A percentile compares a stretch with the other conserved stretches of the same genome.
Conservation (phyloP, 495 filamentous ascomycete genomes). For the Hypoxylon cercidicola region DNA sequence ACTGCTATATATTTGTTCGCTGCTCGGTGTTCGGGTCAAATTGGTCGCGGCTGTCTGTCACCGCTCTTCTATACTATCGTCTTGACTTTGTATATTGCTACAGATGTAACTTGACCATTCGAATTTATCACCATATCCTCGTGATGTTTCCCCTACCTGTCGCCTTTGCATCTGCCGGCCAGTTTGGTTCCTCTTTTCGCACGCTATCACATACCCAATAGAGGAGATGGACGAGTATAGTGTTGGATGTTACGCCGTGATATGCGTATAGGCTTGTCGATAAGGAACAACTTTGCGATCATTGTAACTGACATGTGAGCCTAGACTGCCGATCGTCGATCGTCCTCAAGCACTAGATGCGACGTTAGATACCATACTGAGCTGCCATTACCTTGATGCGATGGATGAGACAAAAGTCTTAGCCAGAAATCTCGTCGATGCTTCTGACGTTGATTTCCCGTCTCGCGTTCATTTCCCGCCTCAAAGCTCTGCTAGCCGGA, state of each 20-base stretch:
- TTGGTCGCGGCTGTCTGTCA: conserved; percentile 4
- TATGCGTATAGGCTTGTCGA: conserved; percentile 15
- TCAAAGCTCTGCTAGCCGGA: conserved; percentile 49
- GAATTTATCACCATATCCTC: conserved; percentile 5
- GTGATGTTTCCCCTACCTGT: background rate
- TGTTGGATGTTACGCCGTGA: conserved; percentile 4
- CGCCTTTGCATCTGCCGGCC: conserved; percentile 12
- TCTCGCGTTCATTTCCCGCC: conserved; percentile 49
- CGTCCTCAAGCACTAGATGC: conserved; percentile 1
- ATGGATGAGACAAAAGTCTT: conserved; percentile 3
- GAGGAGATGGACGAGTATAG: background rate
- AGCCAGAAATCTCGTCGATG: conserved; percentile 45
- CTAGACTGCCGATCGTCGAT: background rate
- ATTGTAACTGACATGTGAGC: background rate
- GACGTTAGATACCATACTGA: conserved; percentile 5
- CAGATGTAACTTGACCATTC: background rate
- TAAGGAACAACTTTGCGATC: conserved; percentile 14
- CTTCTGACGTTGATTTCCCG: conserved; percentile 43
- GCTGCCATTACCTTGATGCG: background rate
- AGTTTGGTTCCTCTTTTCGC: conserved; percentile 9
- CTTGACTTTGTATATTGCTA: background rate
- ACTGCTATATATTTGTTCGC: conserved; percentile 26
- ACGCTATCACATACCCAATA: background rate
- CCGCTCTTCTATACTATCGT: background rate
- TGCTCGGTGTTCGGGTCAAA: conserved; percentile 24